phyloP scores from a whole-genome alignment of 768 basidiomycete species.

The Suillus brevipes region DNA sequence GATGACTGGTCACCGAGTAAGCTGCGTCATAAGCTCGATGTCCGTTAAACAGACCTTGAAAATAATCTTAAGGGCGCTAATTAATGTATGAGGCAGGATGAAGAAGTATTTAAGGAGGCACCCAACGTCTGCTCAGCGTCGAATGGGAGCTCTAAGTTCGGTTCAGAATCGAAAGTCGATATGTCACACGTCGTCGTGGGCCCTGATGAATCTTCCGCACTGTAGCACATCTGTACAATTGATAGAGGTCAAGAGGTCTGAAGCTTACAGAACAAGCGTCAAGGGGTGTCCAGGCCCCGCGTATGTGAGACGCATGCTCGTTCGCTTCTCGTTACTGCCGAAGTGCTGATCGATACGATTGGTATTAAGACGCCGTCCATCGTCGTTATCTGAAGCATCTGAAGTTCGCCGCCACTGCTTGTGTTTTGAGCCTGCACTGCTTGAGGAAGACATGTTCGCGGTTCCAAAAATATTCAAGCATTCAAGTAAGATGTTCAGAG shows the following conservation, averaged over 20 bases:
- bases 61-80: conserved; percentile 77
- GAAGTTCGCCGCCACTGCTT: conserved; percentile 51
- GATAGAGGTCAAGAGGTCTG: conserved; percentile 3
- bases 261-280: conserved; percentile 71
- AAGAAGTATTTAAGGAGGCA: conserved; percentile 2
- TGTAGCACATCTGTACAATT: conserved; percentile 26
- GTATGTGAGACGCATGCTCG: conserved; percentile 86
- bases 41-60: conserved; percentile 58
- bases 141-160: conserved; percentile 77
- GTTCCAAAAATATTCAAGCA: conserved; percentile 94
- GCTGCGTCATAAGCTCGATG: neutral
- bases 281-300: conserved; percentile 76
- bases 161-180: conserved; percentile 81
- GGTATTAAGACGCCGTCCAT: conserved; percentile 15
- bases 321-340: conserved; percentile 58
- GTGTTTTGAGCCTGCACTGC: conserved; percentile 35
- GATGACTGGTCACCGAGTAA: conserved; percentile 45
- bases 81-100: conserved; percentile 7
- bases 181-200: conserved; percentile 89
- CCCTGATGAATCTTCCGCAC: conserved; percentile 75
- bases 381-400: conserved; percentile 47
- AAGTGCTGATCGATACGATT: conserved; percentile 61
- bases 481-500: conserved; percentile 80
- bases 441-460: conserved; percentile 41
- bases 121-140: conserved; percentile 61